Base-by-base conservation (phyloP, 2,329 filamentous ascomycete genomes). In the Phaeoacremonium minimum region DNA sequence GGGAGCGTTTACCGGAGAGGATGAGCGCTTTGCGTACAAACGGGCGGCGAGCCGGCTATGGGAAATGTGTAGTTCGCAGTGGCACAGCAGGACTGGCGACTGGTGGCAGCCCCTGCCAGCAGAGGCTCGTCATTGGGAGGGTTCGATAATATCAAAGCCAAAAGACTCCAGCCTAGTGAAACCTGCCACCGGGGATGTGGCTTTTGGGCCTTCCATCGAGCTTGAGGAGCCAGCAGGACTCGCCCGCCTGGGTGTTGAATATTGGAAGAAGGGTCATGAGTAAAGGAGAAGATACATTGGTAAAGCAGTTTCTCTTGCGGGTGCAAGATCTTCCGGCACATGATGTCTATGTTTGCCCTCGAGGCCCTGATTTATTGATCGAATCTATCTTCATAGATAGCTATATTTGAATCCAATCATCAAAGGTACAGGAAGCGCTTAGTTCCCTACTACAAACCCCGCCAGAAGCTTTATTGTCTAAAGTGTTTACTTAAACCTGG, bases 1-100 rank as follows among this genome's bases (percentile, higher is more conserved):
- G 1, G 66, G 71, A 26, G 78, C 75, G 0, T 85, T 91, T 50
- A 90, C 83, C 0, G 87, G 87, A 11, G 84, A 90, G 54, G 87
- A 91, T 55, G 86, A 91, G 57, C 70, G 78, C 11, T 93, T 93
- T 54, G 86, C 86, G 0, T 90, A 88, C 48, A 87, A 87, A 58
- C 71, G 87, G 16, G 87, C 86, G 3, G 71, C 78, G 30, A 87
- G 82, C 46, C 67, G 87, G n/a, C 63, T 93, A 4, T 93, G 85
- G 86, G 85, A 93, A 61, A 78, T 93, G 54, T 91, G 85, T 56
- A 78, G 84, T 14, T 69, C 67, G 26, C 66, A 73, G 42, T 91
- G 86, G 86, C 87, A 87, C 64, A 70, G 71, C 4, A 63, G 84
- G 32, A 65, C 61, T 4, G 75, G 73, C 4, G 69, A 60, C 7